These are phyloP conservation scores for Nitzschia sp. DNA, from an alignment of 108 stramenopile genomes.

Conservation along the genomic window DNA sequence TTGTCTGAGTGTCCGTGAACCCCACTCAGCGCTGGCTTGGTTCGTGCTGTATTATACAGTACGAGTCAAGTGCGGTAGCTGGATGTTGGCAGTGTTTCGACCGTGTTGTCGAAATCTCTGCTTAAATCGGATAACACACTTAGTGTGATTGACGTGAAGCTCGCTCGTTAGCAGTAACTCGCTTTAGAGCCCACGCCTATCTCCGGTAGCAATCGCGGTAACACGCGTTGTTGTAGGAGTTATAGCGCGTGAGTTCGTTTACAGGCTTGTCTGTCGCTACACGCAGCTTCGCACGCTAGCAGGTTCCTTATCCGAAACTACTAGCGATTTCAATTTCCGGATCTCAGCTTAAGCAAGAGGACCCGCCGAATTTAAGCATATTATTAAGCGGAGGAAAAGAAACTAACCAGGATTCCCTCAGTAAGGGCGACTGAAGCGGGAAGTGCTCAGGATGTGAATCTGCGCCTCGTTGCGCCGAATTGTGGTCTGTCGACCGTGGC, in stretches of 20 bases:
- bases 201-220: conserved; percentile 19
- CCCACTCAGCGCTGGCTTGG: conserved; percentile 62
- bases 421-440: conserved; percentile 97
- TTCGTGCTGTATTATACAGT: not conserved
- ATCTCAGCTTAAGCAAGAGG: conserved; percentile 85
- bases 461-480: conserved; percentile 66
- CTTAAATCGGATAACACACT: conserved; percentile 40
- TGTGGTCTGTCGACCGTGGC: conserved; percentile 86
- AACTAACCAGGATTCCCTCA: conserved; percentile 95
- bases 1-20: conserved; percentile 89
- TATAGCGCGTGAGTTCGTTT: not conserved
- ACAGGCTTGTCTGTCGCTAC: no score
- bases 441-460: conserved; percentile 88
- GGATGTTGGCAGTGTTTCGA: conserved; percentile 45
- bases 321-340: conserved; percentile 29
- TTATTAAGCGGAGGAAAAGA: conserved; percentile 97
- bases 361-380: conserved; percentile 99
- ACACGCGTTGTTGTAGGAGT: conserved; percentile 10
- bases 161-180: no score
- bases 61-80: no score
- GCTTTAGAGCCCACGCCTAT: not conserved
- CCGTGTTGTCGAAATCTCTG: not conserved
- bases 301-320: not conserved
- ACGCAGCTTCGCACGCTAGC: not conserved
- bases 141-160: not conserved